Evolutionary conservation across 768 basidiomycete species (phyloP).

Genomic region (Mycena chlorophos): DNA sequence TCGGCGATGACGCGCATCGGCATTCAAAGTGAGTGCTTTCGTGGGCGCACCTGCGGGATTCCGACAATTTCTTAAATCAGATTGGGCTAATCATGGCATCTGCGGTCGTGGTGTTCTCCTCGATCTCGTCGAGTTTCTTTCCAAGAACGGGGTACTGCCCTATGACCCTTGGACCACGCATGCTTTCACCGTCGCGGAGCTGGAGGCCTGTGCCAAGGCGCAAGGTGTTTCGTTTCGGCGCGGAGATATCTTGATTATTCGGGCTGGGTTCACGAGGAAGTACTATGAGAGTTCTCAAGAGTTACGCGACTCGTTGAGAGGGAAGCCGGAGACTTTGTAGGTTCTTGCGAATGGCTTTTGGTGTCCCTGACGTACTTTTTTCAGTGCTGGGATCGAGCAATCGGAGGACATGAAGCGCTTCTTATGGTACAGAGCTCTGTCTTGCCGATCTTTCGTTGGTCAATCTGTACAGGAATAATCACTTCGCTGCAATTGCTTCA

Average conservation of each 20-base stretch:
- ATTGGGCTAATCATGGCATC: slow-evolving; percentile 72
- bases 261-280: slow-evolving; percentile 64
- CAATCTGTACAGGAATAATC: slow-evolving; percentile 57
- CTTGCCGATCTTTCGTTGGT: neutral
- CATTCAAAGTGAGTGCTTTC: slow-evolving; percentile 59
- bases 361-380: neutral
- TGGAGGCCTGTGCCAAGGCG: slow-evolving; percentile 58
- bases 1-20: slow-evolving; percentile 51
- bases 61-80: slow-evolving; percentile 32
- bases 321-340: slow-evolving; percentile 55
- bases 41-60: neutral
- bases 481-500: slow-evolving; percentile 70
- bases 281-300: slow-evolving; percentile 45
- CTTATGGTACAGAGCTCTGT: slow-evolving; percentile 48
- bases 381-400: slow-evolving; percentile 58
- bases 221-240: slow-evolving; percentile 59
- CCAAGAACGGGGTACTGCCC: slow-evolving; percentile 42
- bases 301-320: slow-evolving; percentile 44
- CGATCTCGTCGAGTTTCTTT: slow-evolving; percentile 59
- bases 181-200: slow-evolving; percentile 51
- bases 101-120: slow-evolving; percentile 68
- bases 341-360: slow-evolving; percentile 3
- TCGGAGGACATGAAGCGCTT: slow-evolving; percentile 71
- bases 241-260: slow-evolving; percentile 62
- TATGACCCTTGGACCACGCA: slow-evolving; percentile 68